Evolutionary conservation across 2,329 filamentous ascomycete genomes (phyloP).

Genomic region (Cercospora sesami): DNA sequence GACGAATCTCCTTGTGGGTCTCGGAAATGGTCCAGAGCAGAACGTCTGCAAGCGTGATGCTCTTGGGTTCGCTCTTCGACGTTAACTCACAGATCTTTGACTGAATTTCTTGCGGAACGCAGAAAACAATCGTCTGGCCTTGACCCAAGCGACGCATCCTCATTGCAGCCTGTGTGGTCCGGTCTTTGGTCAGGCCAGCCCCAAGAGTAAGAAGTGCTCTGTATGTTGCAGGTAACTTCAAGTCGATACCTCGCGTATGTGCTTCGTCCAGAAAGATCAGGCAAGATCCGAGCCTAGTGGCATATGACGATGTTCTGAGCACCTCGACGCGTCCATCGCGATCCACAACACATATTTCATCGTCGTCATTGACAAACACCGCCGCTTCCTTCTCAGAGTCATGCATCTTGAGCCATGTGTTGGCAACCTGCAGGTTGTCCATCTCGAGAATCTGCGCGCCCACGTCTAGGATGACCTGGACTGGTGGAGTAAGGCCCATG

Average conservation of each 20-base stretch:
- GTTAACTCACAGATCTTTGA: conserved; percentile 48
- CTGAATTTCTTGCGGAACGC: conserved; percentile 60
- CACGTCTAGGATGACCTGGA: conserved; percentile 67
- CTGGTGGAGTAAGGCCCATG: conserved; percentile 40
- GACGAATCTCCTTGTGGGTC: conserved; percentile 53
- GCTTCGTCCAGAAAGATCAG: conserved; percentile 69
- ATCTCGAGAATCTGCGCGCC: conserved; percentile 69
- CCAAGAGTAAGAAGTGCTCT: conserved; percentile 69
- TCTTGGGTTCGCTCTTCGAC: conserved; percentile 9
- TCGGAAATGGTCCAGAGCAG: conserved; percentile 61
- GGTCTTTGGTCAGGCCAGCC: conserved; percentile 65
- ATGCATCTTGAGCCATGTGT: conserved; percentile 52
- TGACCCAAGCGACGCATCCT: conserved; percentile 68
- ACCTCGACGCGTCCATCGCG: conserved; percentile 48
- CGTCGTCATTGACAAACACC: conserved; percentile 59
- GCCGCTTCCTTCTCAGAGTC: conserved; percentile 43
- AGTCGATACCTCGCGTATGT: conserved; percentile 69
- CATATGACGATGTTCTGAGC: conserved; percentile 61
- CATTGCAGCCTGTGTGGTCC: conserved; percentile 70
- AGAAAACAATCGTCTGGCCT: conserved; percentile 66
- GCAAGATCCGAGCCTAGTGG: conserved; percentile 57
- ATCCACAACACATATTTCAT: conserved; percentile 58
- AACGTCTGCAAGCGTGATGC: conserved; percentile 56
- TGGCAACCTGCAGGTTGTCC: conserved; percentile 57
- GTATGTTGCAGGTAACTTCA: conserved; percentile 60